Percentiles rank a stretch among this genome's conserved stretches.
These are phyloP conservation scores for Sporothrix curviconia DNA, from an alignment of 2,329 filamentous ascomycete species.

Conservation along the genomic window DNA sequence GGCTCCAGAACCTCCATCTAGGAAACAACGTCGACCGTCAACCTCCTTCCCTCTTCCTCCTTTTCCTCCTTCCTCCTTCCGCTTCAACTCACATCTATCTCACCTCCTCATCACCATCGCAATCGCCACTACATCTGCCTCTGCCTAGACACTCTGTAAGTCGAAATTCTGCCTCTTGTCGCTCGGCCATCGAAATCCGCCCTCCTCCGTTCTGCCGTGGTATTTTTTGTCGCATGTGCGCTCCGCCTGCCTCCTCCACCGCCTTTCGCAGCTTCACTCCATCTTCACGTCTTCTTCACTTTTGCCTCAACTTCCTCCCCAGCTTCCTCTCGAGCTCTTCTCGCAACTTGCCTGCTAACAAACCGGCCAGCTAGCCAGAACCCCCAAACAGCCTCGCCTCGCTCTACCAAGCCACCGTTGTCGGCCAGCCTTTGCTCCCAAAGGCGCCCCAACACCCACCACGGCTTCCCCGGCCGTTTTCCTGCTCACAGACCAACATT, in stretches of 20 bases:
- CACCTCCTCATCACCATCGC: too few relatives aligned
- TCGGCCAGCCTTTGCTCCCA: slow-evolving; percentile 57
- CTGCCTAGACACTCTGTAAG: too few relatives aligned
- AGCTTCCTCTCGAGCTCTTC: background rate
- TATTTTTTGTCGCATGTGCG: background rate
- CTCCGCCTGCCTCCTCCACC: background rate
- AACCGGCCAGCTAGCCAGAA: background rate
- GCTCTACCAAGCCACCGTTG: background rate
- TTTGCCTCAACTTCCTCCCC: background rate
- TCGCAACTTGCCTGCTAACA: background rate
- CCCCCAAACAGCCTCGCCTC: background rate
- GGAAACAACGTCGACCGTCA: background rate
- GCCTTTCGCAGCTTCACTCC: background rate
- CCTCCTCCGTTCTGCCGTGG: background rate
- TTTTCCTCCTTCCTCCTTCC: background rate
- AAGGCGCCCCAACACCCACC: slow-evolving; percentile 48
- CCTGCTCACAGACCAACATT: slow-evolving; percentile 63
- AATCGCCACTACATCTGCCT: too few relatives aligned
- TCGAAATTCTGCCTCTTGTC: background rate
- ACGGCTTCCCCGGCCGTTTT: slow-evolving; percentile 59
- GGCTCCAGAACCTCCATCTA: background rate
- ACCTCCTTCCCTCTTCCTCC: background rate
- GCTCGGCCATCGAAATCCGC: too few relatives aligned
- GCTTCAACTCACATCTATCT: too few relatives aligned
- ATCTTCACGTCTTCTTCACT: background rate